Percentiles rank a stretch among this genome's conserved stretches.
These are phyloP conservation scores for Monosporascus sp. DNA, from an alignment of 2,329 filamentous ascomycete genomes.

Conservation along the genomic window DNA sequence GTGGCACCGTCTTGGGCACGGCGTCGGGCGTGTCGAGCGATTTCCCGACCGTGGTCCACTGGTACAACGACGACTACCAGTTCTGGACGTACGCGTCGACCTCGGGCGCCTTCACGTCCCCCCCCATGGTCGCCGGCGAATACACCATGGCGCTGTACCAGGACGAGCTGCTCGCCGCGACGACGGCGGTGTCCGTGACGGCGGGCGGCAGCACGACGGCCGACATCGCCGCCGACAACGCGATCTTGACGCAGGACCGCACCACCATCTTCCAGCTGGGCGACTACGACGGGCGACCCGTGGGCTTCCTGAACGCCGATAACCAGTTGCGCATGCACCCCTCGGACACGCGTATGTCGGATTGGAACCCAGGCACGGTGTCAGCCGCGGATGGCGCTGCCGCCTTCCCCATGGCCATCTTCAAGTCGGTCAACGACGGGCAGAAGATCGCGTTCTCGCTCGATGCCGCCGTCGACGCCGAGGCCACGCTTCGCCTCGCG, in stretches of 20 bases:
- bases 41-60: slow-evolving; percentile 51
- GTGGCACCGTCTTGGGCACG: slow-evolving; percentile 49
- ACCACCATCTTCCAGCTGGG: slow-evolving; percentile 50
- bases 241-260: slow-evolving; percentile 30
- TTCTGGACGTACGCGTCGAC: slow-evolving; percentile 50
- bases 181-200: slow-evolving; percentile 37
- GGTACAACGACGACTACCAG: slow-evolving; percentile 49
- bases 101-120: slow-evolving; percentile 46
- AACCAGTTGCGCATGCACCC: slow-evolving; percentile 56
- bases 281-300: slow-evolving; percentile 50
- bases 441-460: slow-evolving; percentile 35
- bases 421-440: slow-evolving; percentile 42
- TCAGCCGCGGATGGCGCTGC: slow-evolving; percentile 37
- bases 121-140: slow-evolving; percentile 53
- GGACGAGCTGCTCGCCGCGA: slow-evolving; percentile 46
- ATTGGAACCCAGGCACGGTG: slow-evolving; percentile 46
- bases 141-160: slow-evolving; percentile 58
- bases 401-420: slow-evolving; percentile 53
- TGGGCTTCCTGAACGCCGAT: slow-evolving; percentile 52
- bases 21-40: slow-evolving; percentile 43
- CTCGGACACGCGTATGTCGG: slow-evolving; percentile 46
- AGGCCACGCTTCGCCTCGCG: slow-evolving; percentile 47
- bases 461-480: slow-evolving; percentile 32
- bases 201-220: slow-evolving; percentile 40
- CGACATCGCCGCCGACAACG: slow-evolving; percentile 38